These are phyloP conservation scores for Penicillium atrosanguineum DNA, from an alignment of 495 filamentous ascomycete species.

Conservation along the genomic window DNA sequence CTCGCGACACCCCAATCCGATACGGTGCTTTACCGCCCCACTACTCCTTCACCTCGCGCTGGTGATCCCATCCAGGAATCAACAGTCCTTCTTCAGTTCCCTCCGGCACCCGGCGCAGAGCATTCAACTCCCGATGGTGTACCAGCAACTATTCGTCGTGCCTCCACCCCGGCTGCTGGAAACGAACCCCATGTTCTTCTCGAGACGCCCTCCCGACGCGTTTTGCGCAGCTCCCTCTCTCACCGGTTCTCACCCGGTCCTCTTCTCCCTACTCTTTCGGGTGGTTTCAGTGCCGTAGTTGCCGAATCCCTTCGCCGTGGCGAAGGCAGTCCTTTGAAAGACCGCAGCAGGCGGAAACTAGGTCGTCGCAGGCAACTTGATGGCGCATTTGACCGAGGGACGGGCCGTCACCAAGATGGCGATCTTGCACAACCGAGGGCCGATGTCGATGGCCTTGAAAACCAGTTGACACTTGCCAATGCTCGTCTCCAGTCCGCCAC, in stretches of 20 bases:
- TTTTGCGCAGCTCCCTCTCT: constrained; percentile 37
- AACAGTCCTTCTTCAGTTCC: constrained; percentile 41
- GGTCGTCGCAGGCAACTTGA: constrained; percentile 30
- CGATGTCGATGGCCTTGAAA: constrained; percentile 13
- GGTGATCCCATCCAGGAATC: constrained; percentile 21
- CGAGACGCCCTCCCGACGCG: constrained; percentile 35
- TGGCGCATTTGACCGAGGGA: constrained; percentile 24
- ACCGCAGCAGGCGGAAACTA: constrained; percentile 24
- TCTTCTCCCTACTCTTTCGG: constrained; percentile 47
- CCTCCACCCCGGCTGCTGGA: constrained; percentile 14
- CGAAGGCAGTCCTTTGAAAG: constrained; percentile 39
- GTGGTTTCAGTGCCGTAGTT: constrained; percentile 56
- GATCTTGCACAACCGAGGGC: constrained; percentile 14
- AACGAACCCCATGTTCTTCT: constrained; percentile 12
- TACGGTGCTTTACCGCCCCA: constrained; percentile 26
- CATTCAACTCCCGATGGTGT: constrained; percentile 12
- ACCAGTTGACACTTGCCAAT: constrained; percentile 23
- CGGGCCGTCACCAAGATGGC: constrained; percentile 17
- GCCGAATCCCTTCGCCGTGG: constrained; percentile 61
- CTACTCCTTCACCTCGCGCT: constrained; percentile 27
- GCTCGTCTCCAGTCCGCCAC: constrained; percentile 34
- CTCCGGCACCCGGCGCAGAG: constrained; percentile 34
- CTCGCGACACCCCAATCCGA: constrained; percentile 21
- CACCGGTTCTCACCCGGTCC: constrained; percentile 41
- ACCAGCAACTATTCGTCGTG: constrained; percentile 11